These are phyloP conservation scores for Geoglossum cookeanum DNA, from an alignment of 2,329 filamentous ascomycete genomes.

Conservation along the genomic window DNA sequence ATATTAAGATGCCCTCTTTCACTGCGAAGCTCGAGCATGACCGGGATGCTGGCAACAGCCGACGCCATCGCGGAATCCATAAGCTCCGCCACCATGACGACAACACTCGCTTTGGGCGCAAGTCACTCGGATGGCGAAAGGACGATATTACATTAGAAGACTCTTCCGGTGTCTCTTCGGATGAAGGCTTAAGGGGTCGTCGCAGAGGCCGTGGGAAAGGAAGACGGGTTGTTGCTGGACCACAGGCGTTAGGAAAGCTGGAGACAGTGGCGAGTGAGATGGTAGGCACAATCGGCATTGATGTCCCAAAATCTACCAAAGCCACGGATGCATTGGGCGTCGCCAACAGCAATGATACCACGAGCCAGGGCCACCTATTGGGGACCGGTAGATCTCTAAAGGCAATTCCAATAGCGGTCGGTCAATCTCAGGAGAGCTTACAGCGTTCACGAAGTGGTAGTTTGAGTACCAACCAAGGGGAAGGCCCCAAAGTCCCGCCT, in stretches of 20 bases:
- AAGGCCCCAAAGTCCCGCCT: neutral
- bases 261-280: constrained; percentile 22
- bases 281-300: constrained; percentile 9
- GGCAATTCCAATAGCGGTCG: neutral
- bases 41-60: neutral
- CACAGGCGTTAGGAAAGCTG: constrained; percentile 24
- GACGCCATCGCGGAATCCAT: neutral
- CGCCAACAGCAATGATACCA: neutral
- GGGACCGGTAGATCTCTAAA: neutral
- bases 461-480: neutral
- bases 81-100: neutral
- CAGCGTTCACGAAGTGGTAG: neutral
- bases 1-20: neutral
- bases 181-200: constrained; percentile 36
- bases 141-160: constrained; percentile 13
- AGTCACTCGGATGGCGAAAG: neutral
- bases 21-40: neutral
- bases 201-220: constrained; percentile 27
- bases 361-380: neutral
- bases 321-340: constrained; percentile 23
- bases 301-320: constrained; percentile 6
- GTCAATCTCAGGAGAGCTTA: neutral
- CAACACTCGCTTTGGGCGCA: neutral
- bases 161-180: constrained; percentile 12
- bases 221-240: constrained; percentile 8